These are phyloP conservation scores for Phlyctochytrium arcticum DNA, from an alignment of 192 early-diverging fungal species.

Conservation along the genomic window DNA sequence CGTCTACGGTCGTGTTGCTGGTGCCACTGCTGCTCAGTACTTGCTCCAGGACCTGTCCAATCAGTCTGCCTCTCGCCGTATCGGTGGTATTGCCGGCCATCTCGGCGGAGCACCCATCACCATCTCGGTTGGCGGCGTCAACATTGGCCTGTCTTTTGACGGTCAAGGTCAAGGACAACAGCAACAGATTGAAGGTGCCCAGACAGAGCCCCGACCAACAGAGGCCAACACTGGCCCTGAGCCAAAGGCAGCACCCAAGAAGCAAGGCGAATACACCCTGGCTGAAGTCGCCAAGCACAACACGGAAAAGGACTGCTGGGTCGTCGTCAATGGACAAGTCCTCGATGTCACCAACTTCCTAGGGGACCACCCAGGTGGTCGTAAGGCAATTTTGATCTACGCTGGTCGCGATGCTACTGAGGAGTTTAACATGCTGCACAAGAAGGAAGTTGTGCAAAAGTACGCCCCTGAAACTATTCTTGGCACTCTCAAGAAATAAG, in stretches of 20 bases:
- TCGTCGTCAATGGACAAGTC: constrained; percentile 78
- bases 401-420: constrained; percentile 82
- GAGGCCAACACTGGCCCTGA: constrained; percentile 24
- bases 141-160: constrained; percentile 57
- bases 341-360: constrained; percentile 75
- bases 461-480: constrained; percentile 53
- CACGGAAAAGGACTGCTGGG: constrained; percentile 79
- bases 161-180: constrained; percentile 23
- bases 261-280: constrained; percentile 49
- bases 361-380: constrained; percentile 71
- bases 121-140: constrained; percentile 58
- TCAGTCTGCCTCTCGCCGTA: constrained; percentile 54
- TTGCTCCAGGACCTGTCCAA: constrained; percentile 53
- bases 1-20: constrained; percentile 93
- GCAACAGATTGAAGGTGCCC: constrained; percentile 33
- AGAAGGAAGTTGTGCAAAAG: constrained; percentile 72
- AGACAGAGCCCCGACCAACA: constrained; percentile 23
- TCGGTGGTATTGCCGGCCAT: constrained; percentile 62
- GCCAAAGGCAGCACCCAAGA: constrained; percentile 25
- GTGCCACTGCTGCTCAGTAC: constrained; percentile 61
- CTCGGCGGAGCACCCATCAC: constrained; percentile 40
- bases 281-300: constrained; percentile 85
- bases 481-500: constrained; percentile 37
- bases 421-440: constrained; percentile 81
- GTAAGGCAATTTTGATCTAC: constrained; percentile 80